These are phyloP conservation scores for Penicillium sp. DNA, from an alignment of 2,329 filamentous ascomycete genomes.

Conservation along the genomic window DNA sequence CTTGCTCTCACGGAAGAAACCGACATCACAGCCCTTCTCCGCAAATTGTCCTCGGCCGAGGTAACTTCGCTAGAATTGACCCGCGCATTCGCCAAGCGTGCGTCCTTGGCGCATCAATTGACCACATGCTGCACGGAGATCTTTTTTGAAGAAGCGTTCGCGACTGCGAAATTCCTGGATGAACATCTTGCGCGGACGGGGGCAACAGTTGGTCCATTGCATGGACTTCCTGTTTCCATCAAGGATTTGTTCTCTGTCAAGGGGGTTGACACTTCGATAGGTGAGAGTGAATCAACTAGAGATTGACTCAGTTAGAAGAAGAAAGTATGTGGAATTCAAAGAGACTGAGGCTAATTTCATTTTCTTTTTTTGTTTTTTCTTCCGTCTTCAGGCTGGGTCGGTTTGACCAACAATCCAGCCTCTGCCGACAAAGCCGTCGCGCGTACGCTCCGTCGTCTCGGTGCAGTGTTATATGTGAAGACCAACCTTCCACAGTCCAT, in stretches of 20 bases:
- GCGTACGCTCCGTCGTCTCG: conserved; percentile 17
- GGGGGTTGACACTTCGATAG: conserved; percentile 21
- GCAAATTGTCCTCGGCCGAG: conserved; percentile 17
- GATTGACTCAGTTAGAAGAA: too few relatives aligned
- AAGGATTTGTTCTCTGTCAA: conserved; percentile 31
- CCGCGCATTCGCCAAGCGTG: conserved; percentile 36
- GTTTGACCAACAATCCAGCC: conserved; percentile 17
- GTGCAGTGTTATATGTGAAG: conserved; percentile 21
- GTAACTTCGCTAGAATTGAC: conserved; percentile 17
- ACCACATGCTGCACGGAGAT: conserved; percentile 46
- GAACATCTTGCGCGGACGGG: conserved; percentile 34
- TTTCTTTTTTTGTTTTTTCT: neutral
- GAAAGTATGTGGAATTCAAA: neutral
- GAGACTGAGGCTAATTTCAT: neutral
- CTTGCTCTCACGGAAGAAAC: conserved; percentile 21
- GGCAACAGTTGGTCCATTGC: conserved; percentile 49
- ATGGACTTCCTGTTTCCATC: conserved; percentile 52
- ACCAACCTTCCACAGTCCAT: conserved; percentile 22
- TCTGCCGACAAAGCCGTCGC: conserved; percentile 19
- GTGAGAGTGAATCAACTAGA: conserved; percentile 2
- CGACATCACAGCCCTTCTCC: conserved; percentile 18
- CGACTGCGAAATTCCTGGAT: conserved; percentile 43
- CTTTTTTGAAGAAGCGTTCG: conserved; percentile 46
- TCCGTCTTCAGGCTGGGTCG: conserved; percentile 17
- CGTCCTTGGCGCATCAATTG: conserved; percentile 30